Base-by-base conservation (phyloP, 352 stramenopile genomes). In the Phytopythium ostracodes region DNA sequence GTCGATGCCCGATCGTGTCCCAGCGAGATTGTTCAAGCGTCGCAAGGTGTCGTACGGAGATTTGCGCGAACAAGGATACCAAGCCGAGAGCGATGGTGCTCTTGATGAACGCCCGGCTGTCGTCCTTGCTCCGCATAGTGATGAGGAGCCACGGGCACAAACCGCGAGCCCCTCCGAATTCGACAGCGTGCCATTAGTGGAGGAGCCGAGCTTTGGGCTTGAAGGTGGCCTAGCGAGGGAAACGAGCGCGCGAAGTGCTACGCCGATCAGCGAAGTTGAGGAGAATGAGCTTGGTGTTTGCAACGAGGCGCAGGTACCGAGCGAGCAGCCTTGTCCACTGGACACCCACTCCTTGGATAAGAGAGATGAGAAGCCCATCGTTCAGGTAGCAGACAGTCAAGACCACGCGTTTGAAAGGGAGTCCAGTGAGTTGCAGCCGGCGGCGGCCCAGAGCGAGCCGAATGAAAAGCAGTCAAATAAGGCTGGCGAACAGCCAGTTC, bases 11-110 rank as follows among this genome's bases (percentile, higher is more conserved):
- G 36, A 55, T 14, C 33, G 25, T 25, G 27, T n/a, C 8, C 53
- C 53, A 49, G n/a, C 33, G 46, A 63, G 57, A 10, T 56, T 70
- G 3, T 64, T 70, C 53, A 77, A 77, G 57, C 72, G 72, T 0
- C 69, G 64, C 29, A 61, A 65, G 18, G 49, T 73, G 55, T 56
- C 59, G 31, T 68, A 52, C 31, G 56, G 61, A 3, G 59, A 31
- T 38, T 22, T 54, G 25, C 47, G 47, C 17, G 53, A 50, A 10
- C 53, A 47, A 1, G 20, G 33, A 22, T 35, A 47, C 33, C 53
- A 47, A 47, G 25, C 33, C 7, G 53, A 49, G 18, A 44, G 38
- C 20, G 47, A 54, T 27, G 15, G 11, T 38, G 47, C 47, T 36
- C 25, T 27, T 15, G 47, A 54, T 15, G 47, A 54, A 20, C 25